Evolutionary conservation across 2,329 filamentous ascomycete species (phyloP).

Genomic region (Moelleriella libera): DNA sequence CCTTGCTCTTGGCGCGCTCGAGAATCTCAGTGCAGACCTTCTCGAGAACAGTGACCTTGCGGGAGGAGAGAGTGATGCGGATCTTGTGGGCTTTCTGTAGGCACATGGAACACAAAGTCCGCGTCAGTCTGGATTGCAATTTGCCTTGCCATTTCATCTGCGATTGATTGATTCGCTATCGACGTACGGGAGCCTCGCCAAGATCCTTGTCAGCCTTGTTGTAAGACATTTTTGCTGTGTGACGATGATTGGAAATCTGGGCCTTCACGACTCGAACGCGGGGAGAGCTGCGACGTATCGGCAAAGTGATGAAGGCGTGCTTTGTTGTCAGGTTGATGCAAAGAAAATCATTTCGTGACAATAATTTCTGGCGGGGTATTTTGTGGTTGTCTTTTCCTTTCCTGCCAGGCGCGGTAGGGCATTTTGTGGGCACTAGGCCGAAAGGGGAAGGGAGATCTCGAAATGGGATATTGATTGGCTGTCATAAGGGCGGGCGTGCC

Average conservation of each 20-base stretch:
- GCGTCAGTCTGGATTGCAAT: conserved; percentile 2
- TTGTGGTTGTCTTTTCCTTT: conserved; percentile 4
- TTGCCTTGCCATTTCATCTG: background rate
- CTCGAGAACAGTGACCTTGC: conserved; percentile 92
- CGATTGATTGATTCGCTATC: background rate
- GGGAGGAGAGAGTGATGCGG: conserved; percentile 91
- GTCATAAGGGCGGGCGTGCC: conserved; percentile 5
- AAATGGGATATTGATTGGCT: conserved; percentile 4
- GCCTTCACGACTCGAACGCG: conserved; percentile 73
- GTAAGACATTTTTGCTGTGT: conserved; percentile 64
- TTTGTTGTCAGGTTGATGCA: background rate
- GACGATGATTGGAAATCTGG: conserved; percentile 3
- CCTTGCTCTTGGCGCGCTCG: conserved; percentile 97
- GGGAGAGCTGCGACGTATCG: conserved; percentile 38
- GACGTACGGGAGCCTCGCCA: conserved; percentile 69
- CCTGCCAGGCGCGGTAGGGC: background rate
- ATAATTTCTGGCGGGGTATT: conserved; percentile 2
- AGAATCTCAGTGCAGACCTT: conserved; percentile 98
- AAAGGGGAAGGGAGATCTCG: background rate
- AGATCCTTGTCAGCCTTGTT: conserved; percentile 92
- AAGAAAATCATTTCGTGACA: background rate
- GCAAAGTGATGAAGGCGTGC: conserved; percentile 63
- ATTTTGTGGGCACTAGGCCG: conserved; percentile 9
- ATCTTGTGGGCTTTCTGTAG: conserved; percentile 85
- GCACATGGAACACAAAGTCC: background rate